A percentile compares a stretch with the other conserved stretches of the same genome.
Evolutionary conservation across 345 rosid genomes (phyloP).

Genomic region (Pugionium cornutum): DNA sequence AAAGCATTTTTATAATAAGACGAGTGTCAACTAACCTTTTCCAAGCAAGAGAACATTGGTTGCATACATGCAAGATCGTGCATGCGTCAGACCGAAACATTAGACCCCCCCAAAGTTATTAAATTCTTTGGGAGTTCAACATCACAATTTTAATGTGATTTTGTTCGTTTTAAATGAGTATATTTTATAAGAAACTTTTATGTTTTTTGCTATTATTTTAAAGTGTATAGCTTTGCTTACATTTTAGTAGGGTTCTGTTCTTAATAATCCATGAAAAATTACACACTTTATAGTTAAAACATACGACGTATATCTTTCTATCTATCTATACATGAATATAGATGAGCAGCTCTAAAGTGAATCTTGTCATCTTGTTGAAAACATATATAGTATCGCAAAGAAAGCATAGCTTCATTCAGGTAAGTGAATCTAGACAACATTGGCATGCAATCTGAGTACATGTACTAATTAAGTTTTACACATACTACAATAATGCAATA

Average conservation of each 20-base stretch:
- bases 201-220: neutral
- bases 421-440: too few species aligned
- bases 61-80: neutral
- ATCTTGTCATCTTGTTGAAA: slow-evolving; percentile 15
- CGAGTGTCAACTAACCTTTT: neutral
- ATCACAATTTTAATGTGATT: neutral
- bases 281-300: too few species aligned
- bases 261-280: neutral
- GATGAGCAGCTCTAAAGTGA: neutral
- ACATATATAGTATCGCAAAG: slow-evolving; percentile 7
- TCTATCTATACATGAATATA: neutral
- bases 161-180: neutral
- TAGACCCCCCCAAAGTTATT: neutral
- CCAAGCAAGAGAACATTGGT: neutral
- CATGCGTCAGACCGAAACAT: neutral
- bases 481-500: neutral
- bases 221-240: neutral
- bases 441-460: too few species aligned
- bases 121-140: neutral
- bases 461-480: neutral
- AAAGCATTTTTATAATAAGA: neutral
- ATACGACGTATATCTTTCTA: too few species aligned
- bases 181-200: neutral
- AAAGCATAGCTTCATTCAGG: slow-evolving; percentile 4
- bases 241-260: neutral